Base-by-base conservation (phyloP, 2,329 filamentous ascomycete species). In the Sclerotinia subarctica region DNA sequence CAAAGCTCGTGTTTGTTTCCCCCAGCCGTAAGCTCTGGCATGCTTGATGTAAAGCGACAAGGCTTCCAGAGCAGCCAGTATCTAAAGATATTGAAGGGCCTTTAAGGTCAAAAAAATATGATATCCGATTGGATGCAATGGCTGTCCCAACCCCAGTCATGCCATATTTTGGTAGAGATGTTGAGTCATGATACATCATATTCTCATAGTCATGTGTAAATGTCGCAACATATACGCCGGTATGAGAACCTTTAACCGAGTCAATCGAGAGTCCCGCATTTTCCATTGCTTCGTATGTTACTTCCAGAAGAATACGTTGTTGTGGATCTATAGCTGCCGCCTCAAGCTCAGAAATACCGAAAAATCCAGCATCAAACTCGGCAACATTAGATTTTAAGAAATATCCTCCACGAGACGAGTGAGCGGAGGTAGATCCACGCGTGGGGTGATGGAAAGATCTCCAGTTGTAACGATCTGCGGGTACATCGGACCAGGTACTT, bases 401-500 rank as follows among this genome's bases (percentile, higher is more conserved):
- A 52, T 67, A 62, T 5, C 53, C 53, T 15, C 65, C 51, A 19
- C 21, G 51, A 44, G 49, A 11, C 29, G 35, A 46, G 29, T 60
- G 57, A 29, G 57, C 24, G 13, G n/a, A 26, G 7, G 3, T 42
- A n/a, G 42, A 26, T 46, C 24, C 57, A 44, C n/a, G 57, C 10
- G 17, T 29, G 17, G 57, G 42, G 19, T 60, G 57, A 17, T 46
- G 17, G 29, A 60, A 60, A 6, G 42, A 44, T 26, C 19, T 47
- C 42, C 42, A 26, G n/a, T 60, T 10, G 5, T 60, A 93, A 15
- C 90, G 85, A 73, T 92, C 88, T 4, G 84, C 76, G 1, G 90
- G 89, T 6, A 82, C 76, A 70, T 79, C 78, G 51, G 76, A 83
- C 76, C 92, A 89, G 42, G 91, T 90, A 75, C 92, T 90, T 11